A percentile compares a stretch with the other conserved stretches of the same genome.
Conservation (phyloP, 1,139 yeast genomes). For the Komagataea norvegica region DNA sequence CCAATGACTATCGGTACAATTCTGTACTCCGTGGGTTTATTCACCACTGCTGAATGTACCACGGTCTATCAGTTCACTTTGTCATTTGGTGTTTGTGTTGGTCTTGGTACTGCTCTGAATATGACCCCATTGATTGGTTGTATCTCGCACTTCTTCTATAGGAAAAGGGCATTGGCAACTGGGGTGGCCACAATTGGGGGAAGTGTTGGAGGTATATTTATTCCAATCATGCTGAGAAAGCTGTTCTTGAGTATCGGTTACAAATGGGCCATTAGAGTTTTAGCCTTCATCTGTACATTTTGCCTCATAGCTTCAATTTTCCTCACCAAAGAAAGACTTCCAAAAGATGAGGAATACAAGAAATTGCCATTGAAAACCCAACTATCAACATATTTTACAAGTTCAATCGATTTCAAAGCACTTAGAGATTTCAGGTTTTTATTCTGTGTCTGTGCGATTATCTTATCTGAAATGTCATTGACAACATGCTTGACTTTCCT, state of each 20-base stretch:
- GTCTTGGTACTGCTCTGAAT: conserved; percentile 52
- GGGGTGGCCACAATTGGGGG: conserved; percentile 63
- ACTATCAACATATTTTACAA: conserved; percentile 22
- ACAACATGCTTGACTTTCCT: conserved; percentile 50
- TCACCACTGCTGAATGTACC: conserved; percentile 47
- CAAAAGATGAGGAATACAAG: conserved; percentile 24
- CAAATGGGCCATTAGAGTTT: conserved; percentile 56
- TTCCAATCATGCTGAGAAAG: conserved; percentile 54
- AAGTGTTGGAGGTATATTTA: conserved; percentile 55
- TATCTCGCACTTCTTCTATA: conserved; percentile 55
- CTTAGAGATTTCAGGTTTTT: conserved; percentile 38
- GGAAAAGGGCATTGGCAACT: conserved; percentile 49
- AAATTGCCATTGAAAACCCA: conserved; percentile 13
- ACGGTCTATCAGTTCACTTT: conserved; percentile 51
- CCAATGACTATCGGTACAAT: conserved; percentile 43
- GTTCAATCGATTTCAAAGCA: conserved; percentile 29
- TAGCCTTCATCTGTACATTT: conserved; percentile 45
- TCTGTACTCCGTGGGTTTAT: conserved; percentile 42
- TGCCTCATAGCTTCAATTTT: conserved; percentile 37
- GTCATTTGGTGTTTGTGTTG: conserved; percentile 47
- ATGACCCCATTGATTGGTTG: conserved; percentile 55
- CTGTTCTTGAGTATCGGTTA: conserved; percentile 51
- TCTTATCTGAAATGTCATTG: conserved; percentile 53
- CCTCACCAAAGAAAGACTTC: conserved; percentile 46
- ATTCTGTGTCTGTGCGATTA: conserved; percentile 37